Evolutionary conservation across 2,329 filamentous ascomycete species (phyloP).

Genomic region (Xylariales sp.): DNA sequence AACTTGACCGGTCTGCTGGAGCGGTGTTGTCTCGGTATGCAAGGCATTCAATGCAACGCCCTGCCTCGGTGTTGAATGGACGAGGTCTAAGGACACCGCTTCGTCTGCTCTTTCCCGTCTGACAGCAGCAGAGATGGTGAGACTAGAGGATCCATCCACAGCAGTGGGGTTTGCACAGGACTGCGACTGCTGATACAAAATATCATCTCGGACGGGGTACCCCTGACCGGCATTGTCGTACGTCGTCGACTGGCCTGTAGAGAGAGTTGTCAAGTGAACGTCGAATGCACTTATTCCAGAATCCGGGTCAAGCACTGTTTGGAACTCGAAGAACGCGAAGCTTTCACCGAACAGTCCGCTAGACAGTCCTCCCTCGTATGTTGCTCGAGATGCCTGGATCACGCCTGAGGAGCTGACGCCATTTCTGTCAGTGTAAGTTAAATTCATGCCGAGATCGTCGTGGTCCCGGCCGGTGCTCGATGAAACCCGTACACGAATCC

Average conservation of each 20-base stretch:
- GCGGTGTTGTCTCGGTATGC: not conserved
- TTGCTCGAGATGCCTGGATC: constrained; percentile 9
- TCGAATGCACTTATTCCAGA: constrained; percentile 27
- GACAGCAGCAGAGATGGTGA: constrained; percentile 9
- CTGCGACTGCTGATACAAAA: constrained; percentile 21
- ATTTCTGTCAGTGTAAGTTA: constrained; percentile 16
- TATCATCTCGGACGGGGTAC: constrained; percentile 23
- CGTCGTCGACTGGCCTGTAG: constrained; percentile 18
- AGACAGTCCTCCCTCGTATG: constrained; percentile 16
- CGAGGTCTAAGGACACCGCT: constrained; percentile 4
- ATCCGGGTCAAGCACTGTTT: constrained; percentile 17
- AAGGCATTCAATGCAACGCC: not conserved
- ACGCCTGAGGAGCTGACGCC: constrained; percentile 7
- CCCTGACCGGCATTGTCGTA: constrained; percentile 23
- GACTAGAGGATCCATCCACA: not conserved
- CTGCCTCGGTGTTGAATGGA: not conserved
- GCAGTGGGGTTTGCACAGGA: constrained; percentile 20
- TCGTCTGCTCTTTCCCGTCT: constrained; percentile 1
- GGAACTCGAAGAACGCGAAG: constrained; percentile 28
- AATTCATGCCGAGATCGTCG: constrained; percentile 17
- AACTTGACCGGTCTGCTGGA: not conserved
- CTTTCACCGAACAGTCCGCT: constrained; percentile 19
- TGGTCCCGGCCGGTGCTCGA: constrained; percentile 15
- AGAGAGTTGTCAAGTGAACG: constrained; percentile 22
- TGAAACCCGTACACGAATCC: constrained; percentile 19